A percentile compares a stretch with the other conserved stretches of the same genome.
phyloP scores from a whole-genome alignment of 23 red algal species.

The Cyanidium caldarium region DNA sequence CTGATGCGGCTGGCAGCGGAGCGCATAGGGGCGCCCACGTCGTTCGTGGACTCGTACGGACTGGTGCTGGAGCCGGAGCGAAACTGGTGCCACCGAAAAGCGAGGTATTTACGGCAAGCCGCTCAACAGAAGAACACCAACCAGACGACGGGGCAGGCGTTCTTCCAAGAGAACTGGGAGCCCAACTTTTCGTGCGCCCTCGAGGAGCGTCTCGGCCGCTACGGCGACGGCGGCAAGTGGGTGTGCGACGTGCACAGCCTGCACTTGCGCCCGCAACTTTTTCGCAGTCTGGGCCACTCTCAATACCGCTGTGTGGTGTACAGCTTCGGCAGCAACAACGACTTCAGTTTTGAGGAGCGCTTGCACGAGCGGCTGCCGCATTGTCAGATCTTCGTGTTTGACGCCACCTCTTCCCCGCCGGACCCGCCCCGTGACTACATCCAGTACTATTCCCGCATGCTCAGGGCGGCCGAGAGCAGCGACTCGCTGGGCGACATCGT shows the following conservation, averaged over 20 bases:
- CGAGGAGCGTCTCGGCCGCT: constrained; percentile 13
- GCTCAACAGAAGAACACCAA: too few relatives aligned
- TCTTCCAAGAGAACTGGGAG: constrained; percentile 5
- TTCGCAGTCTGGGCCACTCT: neutral
- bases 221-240: constrained; percentile 20
- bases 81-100: too few relatives aligned
- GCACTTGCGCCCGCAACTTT: neutral
- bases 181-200: constrained; percentile 6
- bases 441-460: neutral
- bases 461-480: constrained; percentile 1
- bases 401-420: neutral
- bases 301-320: constrained; percentile 10
- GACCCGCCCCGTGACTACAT: neutral
- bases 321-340: constrained; percentile 15
- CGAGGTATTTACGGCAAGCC: too few relatives aligned
- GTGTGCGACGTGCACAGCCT: constrained; percentile 1
- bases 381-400: constrained; percentile 10
- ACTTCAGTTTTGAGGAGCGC: constrained; percentile 8
- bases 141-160: too few relatives aligned
- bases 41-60: too few relatives aligned
- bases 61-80: too few relatives aligned
- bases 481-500: constrained; percentile 5
- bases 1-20: too few relatives aligned
- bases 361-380: neutral
- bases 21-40: too few relatives aligned